Evolutionary conservation across 495 filamentous ascomycete species (phyloP), one percentile per base, ranked within the genome.

Genomic region (Letharia lupina): DNA sequence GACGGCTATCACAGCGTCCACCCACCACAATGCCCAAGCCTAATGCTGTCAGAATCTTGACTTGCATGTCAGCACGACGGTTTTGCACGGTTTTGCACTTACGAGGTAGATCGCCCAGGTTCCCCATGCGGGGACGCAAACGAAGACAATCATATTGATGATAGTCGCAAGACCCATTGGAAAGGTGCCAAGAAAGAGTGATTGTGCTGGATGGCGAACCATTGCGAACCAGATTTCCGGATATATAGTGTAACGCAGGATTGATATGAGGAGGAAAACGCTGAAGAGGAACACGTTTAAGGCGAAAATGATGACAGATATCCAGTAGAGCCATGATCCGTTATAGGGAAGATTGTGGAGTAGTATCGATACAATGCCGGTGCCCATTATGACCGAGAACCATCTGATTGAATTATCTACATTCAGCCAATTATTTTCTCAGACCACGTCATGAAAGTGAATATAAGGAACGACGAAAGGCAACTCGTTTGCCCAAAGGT

Each of bases 91-190:
- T 28, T 28, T 28, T 35, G 20, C 23, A 42, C 59, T 63, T 62
- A 65, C 67, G 12, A 80, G 68, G 37, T 74, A 72, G 18, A 64
- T 57, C 2, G 71, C 61, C 73, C 75, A 74, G 20, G 74, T 65
- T 0, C 82, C 82, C 83, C 80, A 85, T 6, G 70, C 72, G 1
- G 83, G 82, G 0, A 84, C 83, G 65, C 83, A 86, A 10, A 85
- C 78, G 28, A 79, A 75, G 31, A 76, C 76, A 33, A 81, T 73
- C 83, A 86, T 85, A 60, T 84, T 85, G 60, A 86, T 75, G 31
- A 86, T 83, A 5, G 83, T 89, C 0, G 84, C 81, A 20, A 88
- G 77, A 9, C 84, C 84, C 83, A 88, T 87, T 0, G 86, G 86
- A 42, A 87, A 77, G 0, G 82, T 83, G 0, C 83, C 86, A 4